These are phyloP conservation scores for Gyromitra esculenta DNA, from an alignment of 2,329 filamentous ascomycete genomes.

Conservation along the genomic window DNA sequence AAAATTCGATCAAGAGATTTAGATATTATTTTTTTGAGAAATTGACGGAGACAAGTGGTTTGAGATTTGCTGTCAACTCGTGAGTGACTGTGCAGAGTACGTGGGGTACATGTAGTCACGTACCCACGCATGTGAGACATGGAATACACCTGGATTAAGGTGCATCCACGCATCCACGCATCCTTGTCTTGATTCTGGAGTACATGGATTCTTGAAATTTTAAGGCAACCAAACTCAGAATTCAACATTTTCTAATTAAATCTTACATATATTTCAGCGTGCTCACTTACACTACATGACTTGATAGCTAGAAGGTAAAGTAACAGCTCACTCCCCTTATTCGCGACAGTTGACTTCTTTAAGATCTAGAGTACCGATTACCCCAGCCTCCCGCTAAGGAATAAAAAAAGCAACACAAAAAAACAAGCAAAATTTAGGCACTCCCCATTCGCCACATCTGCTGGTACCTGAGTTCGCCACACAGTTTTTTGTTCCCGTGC, in stretches of 20 bases:
- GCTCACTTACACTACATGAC: not conserved
- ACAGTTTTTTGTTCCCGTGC: slow-evolving; percentile 1
- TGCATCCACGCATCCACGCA: not conserved
- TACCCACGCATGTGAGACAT: not conserved
- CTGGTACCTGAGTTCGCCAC: slow-evolving; percentile 27
- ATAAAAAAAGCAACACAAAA: slow-evolving; percentile 17
- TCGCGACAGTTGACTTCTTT: slow-evolving; percentile 16
- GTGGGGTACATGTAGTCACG: not conserved
- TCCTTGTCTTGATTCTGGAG: not conserved
- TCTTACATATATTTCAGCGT: not conserved
- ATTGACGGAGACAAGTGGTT: not conserved
- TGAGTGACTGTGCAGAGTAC: not conserved
- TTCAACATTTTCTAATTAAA: no score
- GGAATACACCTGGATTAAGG: not conserved
- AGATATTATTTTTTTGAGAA: no score
- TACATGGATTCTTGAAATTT: not conserved
- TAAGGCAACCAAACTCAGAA: not conserved
- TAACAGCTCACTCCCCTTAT: slow-evolving; percentile 25
- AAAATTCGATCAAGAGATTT: no score
- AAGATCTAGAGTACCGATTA: slow-evolving; percentile 5
- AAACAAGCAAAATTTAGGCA: slow-evolving; percentile 8
- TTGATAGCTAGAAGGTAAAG: not conserved
- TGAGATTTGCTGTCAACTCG: not conserved
- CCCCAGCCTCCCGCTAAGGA: not conserved
- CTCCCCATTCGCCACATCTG: slow-evolving; percentile 13